Conservation (phyloP, 257 asterid genomes). For the Eucommia ulmoides region DNA sequence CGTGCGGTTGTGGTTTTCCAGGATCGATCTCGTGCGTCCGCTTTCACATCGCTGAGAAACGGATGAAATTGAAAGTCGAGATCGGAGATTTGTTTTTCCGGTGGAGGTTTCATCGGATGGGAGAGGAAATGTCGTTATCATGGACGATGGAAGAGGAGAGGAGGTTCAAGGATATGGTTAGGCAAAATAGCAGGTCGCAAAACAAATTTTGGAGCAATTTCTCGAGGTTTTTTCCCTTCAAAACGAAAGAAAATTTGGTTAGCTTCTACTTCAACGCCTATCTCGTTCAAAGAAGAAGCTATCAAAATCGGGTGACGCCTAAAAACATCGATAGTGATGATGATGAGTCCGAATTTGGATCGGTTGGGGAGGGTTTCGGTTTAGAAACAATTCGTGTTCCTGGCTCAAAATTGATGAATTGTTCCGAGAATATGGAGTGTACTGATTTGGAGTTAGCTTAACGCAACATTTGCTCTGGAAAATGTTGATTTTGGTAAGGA, state of each 20-base stretch:
- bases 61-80: conserved; percentile 39
- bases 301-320: conserved; percentile 70
- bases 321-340: conserved; percentile 68
- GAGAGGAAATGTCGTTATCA: conserved; percentile 82
- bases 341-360: conserved; percentile 57
- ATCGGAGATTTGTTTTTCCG: conserved; percentile 30
- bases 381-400: conserved; percentile 28
- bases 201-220: conserved; percentile 38
- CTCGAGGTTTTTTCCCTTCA: conserved; percentile 29
- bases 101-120: conserved; percentile 66
- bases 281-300: conserved; percentile 46
- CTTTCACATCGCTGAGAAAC: conserved; percentile 63
- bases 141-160: conserved; percentile 61
- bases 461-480: too few relatives aligned
- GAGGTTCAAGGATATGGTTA: conserved; percentile 39
- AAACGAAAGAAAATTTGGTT: conserved; percentile 38
- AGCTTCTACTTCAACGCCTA: conserved; percentile 74
- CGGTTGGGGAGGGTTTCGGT: conserved; percentile 58
- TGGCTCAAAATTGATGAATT: conserved; percentile 18
- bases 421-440: conserved; percentile 40
- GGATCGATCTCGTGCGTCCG: conserved; percentile 52
- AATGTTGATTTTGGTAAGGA: too few relatives aligned
- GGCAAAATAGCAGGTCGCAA: conserved; percentile 11
- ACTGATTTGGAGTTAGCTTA: too few relatives aligned
- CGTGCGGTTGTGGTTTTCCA: conserved; percentile 38